Conservation (phyloP, 78 protist species). For the Protostelium mycophagum region DNA sequence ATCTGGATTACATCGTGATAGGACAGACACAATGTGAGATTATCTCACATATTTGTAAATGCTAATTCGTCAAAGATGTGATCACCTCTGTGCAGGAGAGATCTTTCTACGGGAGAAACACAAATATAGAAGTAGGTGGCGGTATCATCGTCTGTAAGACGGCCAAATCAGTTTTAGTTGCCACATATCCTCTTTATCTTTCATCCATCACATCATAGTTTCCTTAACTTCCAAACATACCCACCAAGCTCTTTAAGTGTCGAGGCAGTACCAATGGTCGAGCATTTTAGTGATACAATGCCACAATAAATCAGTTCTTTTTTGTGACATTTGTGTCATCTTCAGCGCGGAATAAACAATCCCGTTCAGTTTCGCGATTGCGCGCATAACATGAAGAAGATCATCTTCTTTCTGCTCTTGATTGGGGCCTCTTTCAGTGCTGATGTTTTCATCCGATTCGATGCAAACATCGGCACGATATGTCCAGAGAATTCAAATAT, state of each 20-base stretch:
- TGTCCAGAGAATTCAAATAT: too few species aligned
- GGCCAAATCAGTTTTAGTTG: background rate
- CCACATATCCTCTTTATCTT: too few species aligned
- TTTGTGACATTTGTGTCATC: too few species aligned
- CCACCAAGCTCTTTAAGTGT: background rate
- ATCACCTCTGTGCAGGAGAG: background rate
- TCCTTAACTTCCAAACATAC: too few species aligned
- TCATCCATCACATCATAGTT: too few species aligned
- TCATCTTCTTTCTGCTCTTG: too few species aligned
- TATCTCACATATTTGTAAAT: background rate
- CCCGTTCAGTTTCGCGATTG: too few species aligned
- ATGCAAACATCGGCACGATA: too few species aligned
- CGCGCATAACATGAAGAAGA: too few species aligned
- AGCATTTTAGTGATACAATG: background rate
- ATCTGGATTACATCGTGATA: background rate
- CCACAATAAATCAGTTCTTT: background rate
- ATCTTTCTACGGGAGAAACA: background rate
- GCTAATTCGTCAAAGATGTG: background rate
- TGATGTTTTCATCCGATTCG: too few species aligned
- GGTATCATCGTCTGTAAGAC: background rate
- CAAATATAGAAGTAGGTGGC: background rate
- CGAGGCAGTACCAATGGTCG: background rate
- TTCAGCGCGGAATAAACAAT: too few species aligned
- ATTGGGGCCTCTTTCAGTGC: too few species aligned
- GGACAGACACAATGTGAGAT: background rate